These are phyloP conservation scores for Clonostachys rhizophaga DNA, from an alignment of 2,329 filamentous ascomycete species.

Conservation along the genomic window DNA sequence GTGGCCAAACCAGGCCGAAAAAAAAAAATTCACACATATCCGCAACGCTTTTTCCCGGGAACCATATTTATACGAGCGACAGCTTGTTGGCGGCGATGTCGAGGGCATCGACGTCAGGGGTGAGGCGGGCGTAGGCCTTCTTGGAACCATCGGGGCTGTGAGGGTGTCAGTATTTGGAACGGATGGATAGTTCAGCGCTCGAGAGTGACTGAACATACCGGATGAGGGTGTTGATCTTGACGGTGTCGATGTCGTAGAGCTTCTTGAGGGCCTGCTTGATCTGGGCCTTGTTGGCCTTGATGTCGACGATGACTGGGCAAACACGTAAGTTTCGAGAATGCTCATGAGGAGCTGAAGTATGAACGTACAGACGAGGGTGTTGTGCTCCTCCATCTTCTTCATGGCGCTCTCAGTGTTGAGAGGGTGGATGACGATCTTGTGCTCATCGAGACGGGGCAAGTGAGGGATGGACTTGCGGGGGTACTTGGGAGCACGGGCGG, in stretches of 20 bases:
- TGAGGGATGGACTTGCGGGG: slow-evolving; percentile 92
- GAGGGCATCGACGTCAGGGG: slow-evolving; percentile 93
- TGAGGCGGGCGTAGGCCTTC: slow-evolving; percentile 98
- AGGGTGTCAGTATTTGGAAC: slow-evolving; percentile 7
- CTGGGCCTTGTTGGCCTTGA: slow-evolving; percentile 99
- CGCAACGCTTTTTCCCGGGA: background rate
- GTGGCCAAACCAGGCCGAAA: slow-evolving; percentile 34
- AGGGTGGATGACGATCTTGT: slow-evolving; percentile 96
- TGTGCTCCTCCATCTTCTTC: slow-evolving; percentile 99
- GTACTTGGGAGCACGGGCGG: slow-evolving; percentile 91
- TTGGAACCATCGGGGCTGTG: slow-evolving; percentile 87
- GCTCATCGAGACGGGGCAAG: slow-evolving; percentile 87
- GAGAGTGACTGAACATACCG: slow-evolving; percentile 52
- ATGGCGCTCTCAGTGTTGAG: slow-evolving; percentile 99
- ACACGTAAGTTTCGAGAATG: too few relatives aligned
- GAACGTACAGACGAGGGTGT: slow-evolving; percentile 74
- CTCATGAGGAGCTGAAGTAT: too few relatives aligned
- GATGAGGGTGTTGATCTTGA: slow-evolving; percentile 99
- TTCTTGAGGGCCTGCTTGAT: slow-evolving; percentile 98
- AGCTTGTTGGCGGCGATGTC: slow-evolving; percentile 99
- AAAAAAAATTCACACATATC: slow-evolving; percentile 7
- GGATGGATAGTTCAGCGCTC: background rate
- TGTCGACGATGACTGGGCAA: slow-evolving; percentile 70
- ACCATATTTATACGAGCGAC: slow-evolving; percentile 75
- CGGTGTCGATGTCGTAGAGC: slow-evolving; percentile 95